Percentiles rank a stretch among this genome's conserved stretches.
Evolutionary conservation across 2,329 filamentous ascomycete species (phyloP).

Genomic region (Leptodontidium sp.): DNA sequence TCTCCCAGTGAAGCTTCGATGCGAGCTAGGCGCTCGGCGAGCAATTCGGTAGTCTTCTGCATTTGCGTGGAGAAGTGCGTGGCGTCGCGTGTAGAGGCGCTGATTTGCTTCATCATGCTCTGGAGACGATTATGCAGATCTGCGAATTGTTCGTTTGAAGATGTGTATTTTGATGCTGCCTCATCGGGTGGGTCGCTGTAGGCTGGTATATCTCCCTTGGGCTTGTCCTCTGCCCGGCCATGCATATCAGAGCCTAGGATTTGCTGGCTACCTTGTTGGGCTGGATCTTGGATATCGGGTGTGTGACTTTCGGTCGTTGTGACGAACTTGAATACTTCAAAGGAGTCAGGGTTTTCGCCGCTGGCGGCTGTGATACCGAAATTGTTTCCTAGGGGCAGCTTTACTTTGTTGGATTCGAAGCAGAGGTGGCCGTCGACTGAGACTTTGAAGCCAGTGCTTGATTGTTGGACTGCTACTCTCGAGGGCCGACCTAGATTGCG

Average conservation of each 20-base stretch:
- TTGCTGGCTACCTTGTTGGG: constrained; percentile 31
- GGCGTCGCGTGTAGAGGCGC: constrained; percentile 66
- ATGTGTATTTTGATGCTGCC: constrained; percentile 51
- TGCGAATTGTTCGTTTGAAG: constrained; percentile 70
- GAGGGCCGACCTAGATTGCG: constrained; percentile 89
- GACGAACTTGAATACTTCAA: constrained; percentile 89
- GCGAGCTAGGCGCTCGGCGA: constrained; percentile 28
- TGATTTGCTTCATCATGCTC: constrained; percentile 72
- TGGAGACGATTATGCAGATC: constrained; percentile 89
- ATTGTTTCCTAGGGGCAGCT: constrained; percentile 80
- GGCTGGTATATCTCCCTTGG: constrained; percentile 54
- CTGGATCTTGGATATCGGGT: constrained; percentile 43
- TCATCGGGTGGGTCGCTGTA: constrained; percentile 51
- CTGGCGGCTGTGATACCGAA: constrained; percentile 90
- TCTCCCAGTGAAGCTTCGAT: constrained; percentile 48
- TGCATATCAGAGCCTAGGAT: constrained; percentile 48
- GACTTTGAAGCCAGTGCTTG: constrained; percentile 74
- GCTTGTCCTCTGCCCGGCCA: constrained; percentile 15
- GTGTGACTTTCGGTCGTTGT: constrained; percentile 65
- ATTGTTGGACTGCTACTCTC: constrained; percentile 76
- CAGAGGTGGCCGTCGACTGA: constrained; percentile 81
- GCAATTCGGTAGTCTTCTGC: constrained; percentile 54
- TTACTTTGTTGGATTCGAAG: constrained; percentile 83
- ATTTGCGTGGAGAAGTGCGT: constrained; percentile 58
- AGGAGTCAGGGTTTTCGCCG: constrained; percentile 91